Evolutionary conservation across 1,139 yeast species (phyloP), one percentile per base, ranked within the genome.

Genomic region (Geotrichum siamense): DNA sequence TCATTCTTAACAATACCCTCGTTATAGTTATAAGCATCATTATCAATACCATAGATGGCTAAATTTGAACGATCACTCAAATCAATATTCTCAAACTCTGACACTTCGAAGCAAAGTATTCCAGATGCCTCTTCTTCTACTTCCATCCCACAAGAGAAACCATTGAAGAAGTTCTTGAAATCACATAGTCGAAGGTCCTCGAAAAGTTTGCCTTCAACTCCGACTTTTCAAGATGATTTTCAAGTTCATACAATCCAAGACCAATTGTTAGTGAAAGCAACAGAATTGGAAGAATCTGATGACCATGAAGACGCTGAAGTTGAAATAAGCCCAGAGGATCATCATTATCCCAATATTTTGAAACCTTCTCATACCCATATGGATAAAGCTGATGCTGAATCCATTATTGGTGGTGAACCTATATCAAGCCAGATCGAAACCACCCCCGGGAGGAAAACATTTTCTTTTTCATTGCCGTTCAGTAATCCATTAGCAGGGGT

Each of bases 381-480:
- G 46, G 50, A 49, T 25, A 50, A 46, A 32, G 49, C 48, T 6
- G 62, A 59, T 25, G 63, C 63, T 1, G 53, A 52, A 16, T 55
- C 60, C 20, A 57, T 60, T 42, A 59, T 60, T 38, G 63, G 63
- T 10, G 64, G 63, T 6, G 40, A 47, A 15, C 22, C 13, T 22
- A 5, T 5, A 2, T n/a, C 21, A 3, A 20, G 10, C 10, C 30
- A 17, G 5, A 32, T 20, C 5, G 45, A 42, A 25, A 34, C 36
- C 3, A 17, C 48, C 17, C 40, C 44, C 19, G 48, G 53, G 28
- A 45, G 43, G 19, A 56, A 55, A 43, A 54, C 59, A 10, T 59
- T 59, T 41, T 50, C 56, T 8, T 61, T 61, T 38, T 53, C 62
- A 1, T 47, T 61, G 41, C 65, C 65, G 19, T 60, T 61, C 42